A percentile compares a stretch with the other conserved stretches of the same genome.
Conservation (phyloP, 1,284 basidiomycete species). For the Entoloma clypeatum region DNA sequence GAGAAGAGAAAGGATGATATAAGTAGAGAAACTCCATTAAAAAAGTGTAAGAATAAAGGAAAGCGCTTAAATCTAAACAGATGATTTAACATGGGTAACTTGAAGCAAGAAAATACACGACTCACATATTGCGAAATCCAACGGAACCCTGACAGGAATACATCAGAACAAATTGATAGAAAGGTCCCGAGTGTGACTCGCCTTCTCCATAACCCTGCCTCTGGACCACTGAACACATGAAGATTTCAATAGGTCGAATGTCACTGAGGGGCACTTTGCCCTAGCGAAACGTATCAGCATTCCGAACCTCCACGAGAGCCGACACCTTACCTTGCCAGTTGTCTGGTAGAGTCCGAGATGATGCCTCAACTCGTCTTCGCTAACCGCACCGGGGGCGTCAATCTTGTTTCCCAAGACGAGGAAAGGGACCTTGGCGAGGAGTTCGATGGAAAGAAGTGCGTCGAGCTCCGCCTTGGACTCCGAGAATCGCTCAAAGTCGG, state of each 20-base stretch:
- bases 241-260: constrained; percentile 98
- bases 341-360: constrained; percentile 97
- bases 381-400: constrained; percentile 95
- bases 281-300: constrained; percentile 38
- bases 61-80: constrained; percentile 13
- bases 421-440: constrained; percentile 95
- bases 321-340: constrained; percentile 84
- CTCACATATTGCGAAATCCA: constrained; percentile 94
- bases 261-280: constrained; percentile 96
- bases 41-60: constrained; percentile 1
- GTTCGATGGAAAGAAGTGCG: constrained; percentile 91
- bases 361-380: constrained; percentile 96
- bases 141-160: constrained; percentile 72
- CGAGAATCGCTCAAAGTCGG: constrained; percentile 93
- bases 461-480: constrained; percentile 98
- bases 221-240: constrained; percentile 99
- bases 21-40: constrained; percentile 5
- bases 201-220: constrained; percentile 99
- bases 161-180: constrained; percentile 9
- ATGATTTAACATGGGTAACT: not conserved
- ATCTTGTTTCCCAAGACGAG: constrained; percentile 99
- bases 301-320: constrained; percentile 2
- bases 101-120: constrained; percentile 5
- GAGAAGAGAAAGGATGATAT: too few relatives aligned
- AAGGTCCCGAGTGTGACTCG: constrained; percentile 24